Evolutionary conservation across 768 basidiomycete species (phyloP).

Genomic region (Leucosporidium yakuticum): DNA sequence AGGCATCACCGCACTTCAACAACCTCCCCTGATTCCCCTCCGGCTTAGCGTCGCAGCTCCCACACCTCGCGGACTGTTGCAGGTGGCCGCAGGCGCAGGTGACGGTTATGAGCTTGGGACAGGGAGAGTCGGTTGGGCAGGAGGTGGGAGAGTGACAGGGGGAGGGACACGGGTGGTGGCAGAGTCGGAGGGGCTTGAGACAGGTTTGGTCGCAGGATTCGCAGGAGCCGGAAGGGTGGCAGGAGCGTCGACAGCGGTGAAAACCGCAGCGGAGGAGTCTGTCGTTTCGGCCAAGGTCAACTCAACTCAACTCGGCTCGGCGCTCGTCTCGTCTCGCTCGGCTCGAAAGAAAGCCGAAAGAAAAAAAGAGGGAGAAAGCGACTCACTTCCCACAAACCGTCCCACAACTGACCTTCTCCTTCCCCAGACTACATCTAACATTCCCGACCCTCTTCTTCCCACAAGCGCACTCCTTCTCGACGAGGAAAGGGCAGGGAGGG

Average conservation of each 20-base stretch:
- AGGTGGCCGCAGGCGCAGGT: slow-evolving; percentile 79
- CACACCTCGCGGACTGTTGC: slow-evolving; percentile 66
- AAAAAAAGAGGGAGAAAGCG: background rate
- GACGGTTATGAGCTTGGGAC: slow-evolving; percentile 57
- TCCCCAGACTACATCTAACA: slow-evolving; percentile 74
- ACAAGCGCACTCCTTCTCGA: slow-evolving; percentile 75
- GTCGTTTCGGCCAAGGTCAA: background rate
- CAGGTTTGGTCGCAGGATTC: slow-evolving; percentile 70
- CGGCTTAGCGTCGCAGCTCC: slow-evolving; percentile 52
- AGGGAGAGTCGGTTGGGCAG: slow-evolving; percentile 75
- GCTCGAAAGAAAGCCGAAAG: background rate
- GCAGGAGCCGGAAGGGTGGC: slow-evolving; percentile 71
- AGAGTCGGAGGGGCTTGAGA: slow-evolving; percentile 69
- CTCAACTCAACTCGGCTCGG: background rate
- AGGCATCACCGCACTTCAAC: slow-evolving; percentile 76
- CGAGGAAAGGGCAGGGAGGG: slow-evolving; percentile 80
- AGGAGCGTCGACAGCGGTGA: slow-evolving; percentile 74
- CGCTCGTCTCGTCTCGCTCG: background rate
- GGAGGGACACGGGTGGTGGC: slow-evolving; percentile 33
- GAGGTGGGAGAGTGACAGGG: slow-evolving; percentile 82
- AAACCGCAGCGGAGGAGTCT: slow-evolving; percentile 76
- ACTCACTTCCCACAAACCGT: slow-evolving; percentile 67
- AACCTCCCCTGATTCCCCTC: slow-evolving; percentile 48
- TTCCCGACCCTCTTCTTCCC: slow-evolving; percentile 76
- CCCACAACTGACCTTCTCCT: slow-evolving; percentile 70